These are phyloP conservation scores for Phycomyces blakesleeanus DNA, from an alignment of 192 early-diverging fungal genomes.

Conservation along the genomic window DNA sequence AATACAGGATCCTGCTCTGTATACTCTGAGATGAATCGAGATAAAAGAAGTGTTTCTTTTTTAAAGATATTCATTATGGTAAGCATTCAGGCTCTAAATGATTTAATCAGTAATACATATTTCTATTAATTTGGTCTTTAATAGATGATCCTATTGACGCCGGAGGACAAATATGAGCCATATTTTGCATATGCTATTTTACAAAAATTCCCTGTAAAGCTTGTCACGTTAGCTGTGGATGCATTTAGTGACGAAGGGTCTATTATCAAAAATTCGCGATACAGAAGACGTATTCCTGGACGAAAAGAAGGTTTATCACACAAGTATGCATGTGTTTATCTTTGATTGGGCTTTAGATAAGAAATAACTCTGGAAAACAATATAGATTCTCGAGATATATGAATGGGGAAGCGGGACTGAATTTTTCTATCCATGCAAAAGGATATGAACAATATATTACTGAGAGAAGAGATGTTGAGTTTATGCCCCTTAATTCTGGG, in stretches of 20 bases:
- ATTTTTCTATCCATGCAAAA: too few species aligned
- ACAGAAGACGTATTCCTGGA: too few species aligned
- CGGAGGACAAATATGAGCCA: constrained; percentile 8
- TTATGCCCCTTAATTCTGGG: too few species aligned
- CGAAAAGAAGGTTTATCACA: too few species aligned
- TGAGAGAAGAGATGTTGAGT: too few species aligned
- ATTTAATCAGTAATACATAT: neutral
- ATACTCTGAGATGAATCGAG: neutral
- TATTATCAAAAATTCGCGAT: neutral
- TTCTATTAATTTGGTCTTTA: neutral
- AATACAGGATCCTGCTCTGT: neutral
- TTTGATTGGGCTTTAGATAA: too few species aligned
- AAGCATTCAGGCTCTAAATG: neutral
- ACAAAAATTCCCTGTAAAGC: neutral
- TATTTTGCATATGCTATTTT: neutral
- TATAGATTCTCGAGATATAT: too few species aligned
- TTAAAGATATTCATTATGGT: constrained; percentile 4
- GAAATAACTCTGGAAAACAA: too few species aligned
- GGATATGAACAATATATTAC: too few species aligned
- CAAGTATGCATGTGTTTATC: too few species aligned
- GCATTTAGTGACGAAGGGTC: neutral
- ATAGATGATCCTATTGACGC: constrained; percentile 11
- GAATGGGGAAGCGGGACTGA: too few species aligned
- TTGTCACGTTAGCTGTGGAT: neutral
- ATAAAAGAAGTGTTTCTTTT: neutral